Evolutionary conservation across 1,284 basidiomycete genomes (phyloP), one percentile per base, ranked within the genome.

Genomic region (Irpex lacteus): DNA sequence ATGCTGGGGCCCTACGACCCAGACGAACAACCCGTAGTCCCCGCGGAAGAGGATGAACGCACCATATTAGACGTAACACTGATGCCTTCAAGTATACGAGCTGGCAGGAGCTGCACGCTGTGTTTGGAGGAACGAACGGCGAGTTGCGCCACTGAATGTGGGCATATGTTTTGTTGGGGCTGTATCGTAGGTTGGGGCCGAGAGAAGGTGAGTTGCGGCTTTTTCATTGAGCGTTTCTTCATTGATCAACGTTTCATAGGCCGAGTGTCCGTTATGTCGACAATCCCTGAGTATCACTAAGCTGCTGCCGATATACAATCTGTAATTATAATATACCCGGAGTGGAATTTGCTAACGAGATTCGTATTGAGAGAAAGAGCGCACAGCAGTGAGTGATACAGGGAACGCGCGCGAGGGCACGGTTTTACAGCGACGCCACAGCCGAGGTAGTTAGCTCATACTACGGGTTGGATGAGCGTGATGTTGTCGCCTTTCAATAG

Each of bases 401-500:
- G 68, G 53, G 65, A 62, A 62, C 67, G 65, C 66, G 66, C 66
- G 62, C 60, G 60, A 62, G 58, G 15, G 50, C 63, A 66, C 64
- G 63, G 59, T 54, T 72, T 73, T 72, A 69, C 67, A 68, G 60
- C 60, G 58, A 60, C 38, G 53, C 47, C 53, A 54, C 60, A 6
- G 37, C 37, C 54, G 1, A 1, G 32, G 5, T 34, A 34, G 59
- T 63, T n/a, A 37, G 50, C 61, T 70, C 70, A 77, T 67, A 76
- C 76, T 60, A 87, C 74, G 76, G 89, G 91, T 76, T 97, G 94
- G 73, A 98, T 96, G 60, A 96, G 86, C 36, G 96, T 97, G 73
- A 98, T 98, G 76, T 96, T 98, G 77, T 98, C 96, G 68, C 96
- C 96, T 78, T 98, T 98, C 68, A 98, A 82, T 68, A 98, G 82